Evolutionary conservation across 169 alveolate genomes (phyloP).

Genomic region (Eimeria nieschulzi): DNA sequence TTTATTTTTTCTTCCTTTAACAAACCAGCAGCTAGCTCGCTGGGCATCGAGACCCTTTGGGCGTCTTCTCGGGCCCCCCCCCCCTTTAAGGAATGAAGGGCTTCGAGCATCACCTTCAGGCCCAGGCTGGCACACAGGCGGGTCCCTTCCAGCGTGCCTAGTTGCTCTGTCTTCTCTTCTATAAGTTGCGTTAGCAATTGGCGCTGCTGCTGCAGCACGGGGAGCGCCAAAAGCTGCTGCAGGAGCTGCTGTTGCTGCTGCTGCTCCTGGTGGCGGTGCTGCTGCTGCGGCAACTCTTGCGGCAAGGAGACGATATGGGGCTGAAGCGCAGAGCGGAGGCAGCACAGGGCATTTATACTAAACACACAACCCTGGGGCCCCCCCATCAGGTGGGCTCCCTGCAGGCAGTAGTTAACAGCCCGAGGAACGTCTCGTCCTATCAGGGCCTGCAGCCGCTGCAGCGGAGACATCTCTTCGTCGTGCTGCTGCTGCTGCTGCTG

Average conservation of each 20-base stretch:
- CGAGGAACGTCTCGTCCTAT: slow-evolving; percentile 1
- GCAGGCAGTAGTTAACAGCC: slow-evolving; percentile 1
- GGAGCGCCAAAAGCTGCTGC: not conserved
- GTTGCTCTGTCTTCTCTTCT: not conserved
- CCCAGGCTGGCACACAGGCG: not conserved
- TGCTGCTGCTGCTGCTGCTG: slow-evolving; percentile 32
- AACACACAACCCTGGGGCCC: not conserved
- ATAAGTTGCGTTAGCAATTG: not conserved
- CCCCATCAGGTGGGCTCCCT: not conserved
- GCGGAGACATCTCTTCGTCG: not conserved
- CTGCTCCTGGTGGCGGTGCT: not conserved
- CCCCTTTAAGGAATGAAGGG: not conserved
- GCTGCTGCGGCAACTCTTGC: slow-evolving; percentile 3
- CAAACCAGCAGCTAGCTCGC: not conserved
- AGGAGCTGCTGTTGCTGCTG: slow-evolving; percentile 12
- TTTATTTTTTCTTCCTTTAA: not conserved
- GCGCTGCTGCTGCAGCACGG: slow-evolving; percentile 52
- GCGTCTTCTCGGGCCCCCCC: not conserved
- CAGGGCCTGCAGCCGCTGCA: slow-evolving; percentile 1
- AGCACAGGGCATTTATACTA: not conserved
- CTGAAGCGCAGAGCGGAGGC: slow-evolving; percentile 1
- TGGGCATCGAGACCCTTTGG: not conserved
- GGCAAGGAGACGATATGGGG: not conserved
- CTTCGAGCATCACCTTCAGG: not conserved
- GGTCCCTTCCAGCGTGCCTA: not conserved